Conservation (phyloP, 148 eudicot genomes). For the Chenopodium formosanum region DNA sequence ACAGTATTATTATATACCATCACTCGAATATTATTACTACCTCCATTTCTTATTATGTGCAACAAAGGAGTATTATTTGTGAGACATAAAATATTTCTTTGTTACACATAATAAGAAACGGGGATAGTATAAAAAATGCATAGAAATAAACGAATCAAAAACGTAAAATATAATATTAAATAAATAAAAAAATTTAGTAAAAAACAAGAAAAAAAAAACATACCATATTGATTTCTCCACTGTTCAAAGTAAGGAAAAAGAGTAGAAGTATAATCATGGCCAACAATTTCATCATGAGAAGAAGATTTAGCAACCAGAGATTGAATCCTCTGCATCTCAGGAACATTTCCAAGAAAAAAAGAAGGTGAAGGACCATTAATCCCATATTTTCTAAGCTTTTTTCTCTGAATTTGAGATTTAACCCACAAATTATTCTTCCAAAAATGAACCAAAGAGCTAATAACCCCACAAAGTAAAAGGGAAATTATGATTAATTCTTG, state of each 20-base stretch:
- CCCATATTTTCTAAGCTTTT: slow-evolving; percentile 54
- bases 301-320: slow-evolving; percentile 27
- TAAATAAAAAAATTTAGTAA: too few relatives aligned
- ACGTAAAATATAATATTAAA: too few relatives aligned
- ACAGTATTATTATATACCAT: too few relatives aligned
- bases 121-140: too few relatives aligned
- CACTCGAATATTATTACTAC: too few relatives aligned
- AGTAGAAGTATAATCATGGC: slow-evolving; percentile 67
- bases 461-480: slow-evolving; percentile 14
- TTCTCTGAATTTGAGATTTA: slow-evolving; percentile 34
- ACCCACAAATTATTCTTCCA: slow-evolving; percentile 35
- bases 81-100: too few relatives aligned
- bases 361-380: slow-evolving; percentile 69
- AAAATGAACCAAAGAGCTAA: slow-evolving; percentile 5
- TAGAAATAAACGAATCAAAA: too few relatives aligned
- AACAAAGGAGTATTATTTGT: too few relatives aligned
- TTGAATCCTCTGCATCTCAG: slow-evolving; percentile 63
- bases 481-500: slow-evolving; percentile 10
- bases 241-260: slow-evolving; percentile 78
- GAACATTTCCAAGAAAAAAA: slow-evolving; percentile 54
- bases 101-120: too few relatives aligned
- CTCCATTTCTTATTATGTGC: too few relatives aligned
- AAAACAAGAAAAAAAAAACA: neutral
- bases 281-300: slow-evolving; percentile 36
- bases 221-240: slow-evolving; percentile 53